A percentile compares a stretch with the other conserved stretches of the same genome.
Evolutionary conservation across 331 rosid species (phyloP).

Genomic region (Rhamnella rubrinervis): DNA sequence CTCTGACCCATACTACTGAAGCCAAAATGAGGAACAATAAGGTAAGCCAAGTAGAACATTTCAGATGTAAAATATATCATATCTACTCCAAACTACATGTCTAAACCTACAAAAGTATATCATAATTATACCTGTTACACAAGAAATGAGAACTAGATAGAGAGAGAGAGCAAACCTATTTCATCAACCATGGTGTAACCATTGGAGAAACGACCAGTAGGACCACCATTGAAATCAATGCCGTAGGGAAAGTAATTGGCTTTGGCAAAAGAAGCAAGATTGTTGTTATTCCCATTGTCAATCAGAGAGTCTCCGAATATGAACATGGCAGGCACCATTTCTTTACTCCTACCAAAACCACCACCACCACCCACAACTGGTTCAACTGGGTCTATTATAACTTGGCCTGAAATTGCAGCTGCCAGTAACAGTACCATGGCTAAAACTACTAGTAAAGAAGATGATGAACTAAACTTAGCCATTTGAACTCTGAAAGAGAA

Average conservation of each 20-base stretch:
- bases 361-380: background rate
- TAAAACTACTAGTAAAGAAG: constrained; percentile 18
- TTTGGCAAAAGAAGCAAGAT: constrained; percentile 78
- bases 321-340: constrained; percentile 90
- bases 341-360: constrained; percentile 20
- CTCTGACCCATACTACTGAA: no score
- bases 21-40: no score
- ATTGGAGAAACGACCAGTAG: constrained; percentile 90
- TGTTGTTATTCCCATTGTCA: constrained; percentile 89
- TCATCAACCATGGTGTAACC: constrained; percentile 90
- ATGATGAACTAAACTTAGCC: constrained; percentile 38
- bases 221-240: constrained; percentile 77
- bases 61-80: no score
- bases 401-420: constrained; percentile 37
- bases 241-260: constrained; percentile 94
- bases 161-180: constrained; percentile 38
- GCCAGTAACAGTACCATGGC: background rate
- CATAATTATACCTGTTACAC: background rate
- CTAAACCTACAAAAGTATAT: background rate
- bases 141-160: background rate
- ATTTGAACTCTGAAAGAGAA: constrained; percentile 9
- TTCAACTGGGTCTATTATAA: background rate
- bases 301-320: constrained; percentile 88
- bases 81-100: no score
- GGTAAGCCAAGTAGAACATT: no score